Percentiles rank a stretch among this genome's conserved stretches.
phyloP scores from a whole-genome alignment of 768 basidiomycete genomes.

The Rhizopogon vulgaris region DNA sequence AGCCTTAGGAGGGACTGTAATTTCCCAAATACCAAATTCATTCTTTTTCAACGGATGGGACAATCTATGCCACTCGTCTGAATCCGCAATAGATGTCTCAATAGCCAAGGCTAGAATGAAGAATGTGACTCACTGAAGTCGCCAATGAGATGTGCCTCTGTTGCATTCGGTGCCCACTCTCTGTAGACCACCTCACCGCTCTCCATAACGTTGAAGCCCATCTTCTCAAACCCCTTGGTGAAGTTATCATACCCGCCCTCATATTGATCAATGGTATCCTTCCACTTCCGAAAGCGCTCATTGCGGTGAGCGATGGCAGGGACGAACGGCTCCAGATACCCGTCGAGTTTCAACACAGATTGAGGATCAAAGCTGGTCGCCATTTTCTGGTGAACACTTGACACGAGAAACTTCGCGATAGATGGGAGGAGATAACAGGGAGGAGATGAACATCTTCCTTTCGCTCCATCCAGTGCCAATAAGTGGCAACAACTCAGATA shows the following conservation, averaged over 20 bases:
- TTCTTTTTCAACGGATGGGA: conserved; percentile 85
- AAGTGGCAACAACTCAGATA: conserved; percentile 1
- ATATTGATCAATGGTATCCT: conserved; percentile 60
- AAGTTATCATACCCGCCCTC: conserved; percentile 85
- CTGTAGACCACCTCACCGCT: conserved; percentile 74
- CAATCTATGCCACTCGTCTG: conserved; percentile 84
- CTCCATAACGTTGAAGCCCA: conserved; percentile 68
- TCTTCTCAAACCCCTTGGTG: conserved; percentile 45
- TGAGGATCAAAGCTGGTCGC: conserved; percentile 52
- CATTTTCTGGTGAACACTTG: conserved; percentile 12
- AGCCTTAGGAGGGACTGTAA: conserved; percentile 60
- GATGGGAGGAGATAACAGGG: conserved; percentile 4
- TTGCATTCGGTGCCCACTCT: conserved; percentile 95
- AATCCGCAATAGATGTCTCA: conserved; percentile 1
- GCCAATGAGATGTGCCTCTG: conserved; percentile 79
- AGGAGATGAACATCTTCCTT: conserved; percentile 4
- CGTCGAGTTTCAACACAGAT: conserved; percentile 57
- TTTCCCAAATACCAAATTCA: conserved; percentile 86
- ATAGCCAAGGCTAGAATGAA: neutral
- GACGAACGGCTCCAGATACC: conserved; percentile 69
- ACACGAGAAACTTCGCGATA: conserved; percentile 1
- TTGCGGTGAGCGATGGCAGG: conserved; percentile 65
- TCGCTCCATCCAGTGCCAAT: conserved; percentile 3
- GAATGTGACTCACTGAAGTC: conserved; percentile 80
- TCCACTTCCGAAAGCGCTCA: conserved; percentile 68